A percentile compares a stretch with the other conserved stretches of the same genome.
Conservation (phyloP, 768 basidiomycete genomes). For the Lentinula aciculospora region DNA sequence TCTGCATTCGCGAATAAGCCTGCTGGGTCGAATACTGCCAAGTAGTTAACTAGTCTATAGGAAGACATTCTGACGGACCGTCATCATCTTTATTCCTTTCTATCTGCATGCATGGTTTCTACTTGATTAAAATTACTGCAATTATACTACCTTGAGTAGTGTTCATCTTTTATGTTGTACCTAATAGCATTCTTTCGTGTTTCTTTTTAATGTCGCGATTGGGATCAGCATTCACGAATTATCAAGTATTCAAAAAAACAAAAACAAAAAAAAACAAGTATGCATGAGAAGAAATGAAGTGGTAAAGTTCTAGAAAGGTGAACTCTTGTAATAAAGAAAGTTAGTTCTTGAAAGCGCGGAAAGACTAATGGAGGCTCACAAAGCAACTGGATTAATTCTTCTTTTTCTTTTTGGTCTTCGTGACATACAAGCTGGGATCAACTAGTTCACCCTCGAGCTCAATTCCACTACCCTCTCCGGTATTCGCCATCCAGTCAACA, state of each 20-base stretch:
- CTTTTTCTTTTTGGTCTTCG: conserved; percentile 10
- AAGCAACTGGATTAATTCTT: not conserved
- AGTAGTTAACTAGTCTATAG: not conserved
- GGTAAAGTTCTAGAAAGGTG: too few relatives aligned
- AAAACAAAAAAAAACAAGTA: too few relatives aligned
- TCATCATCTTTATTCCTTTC: not conserved
- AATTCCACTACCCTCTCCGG: not conserved
- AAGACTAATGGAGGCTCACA: not conserved
- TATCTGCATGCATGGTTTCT: conserved; percentile 1
- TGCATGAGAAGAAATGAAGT: too few relatives aligned
- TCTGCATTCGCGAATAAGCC: conserved; percentile 2
- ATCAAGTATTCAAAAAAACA: too few relatives aligned
- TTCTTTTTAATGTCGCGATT: not conserved
- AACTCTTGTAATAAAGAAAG: not conserved
- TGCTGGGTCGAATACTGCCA: not conserved
- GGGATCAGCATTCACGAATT: too few relatives aligned
- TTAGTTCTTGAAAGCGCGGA: not conserved
- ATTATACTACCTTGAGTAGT: not conserved
- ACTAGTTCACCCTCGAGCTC: conserved; percentile 10
- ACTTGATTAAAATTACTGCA: not conserved
- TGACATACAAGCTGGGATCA: conserved; percentile 10
- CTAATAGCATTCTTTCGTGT: not conserved
- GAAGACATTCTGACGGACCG: not conserved
- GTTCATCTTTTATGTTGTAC: not conserved
- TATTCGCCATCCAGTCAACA: conserved; percentile 30